A percentile compares a stretch with the other conserved stretches of the same genome.
Evolutionary conservation across 83 land plant genomes (phyloP).

Genomic region (Picea engelmannii): DNA sequence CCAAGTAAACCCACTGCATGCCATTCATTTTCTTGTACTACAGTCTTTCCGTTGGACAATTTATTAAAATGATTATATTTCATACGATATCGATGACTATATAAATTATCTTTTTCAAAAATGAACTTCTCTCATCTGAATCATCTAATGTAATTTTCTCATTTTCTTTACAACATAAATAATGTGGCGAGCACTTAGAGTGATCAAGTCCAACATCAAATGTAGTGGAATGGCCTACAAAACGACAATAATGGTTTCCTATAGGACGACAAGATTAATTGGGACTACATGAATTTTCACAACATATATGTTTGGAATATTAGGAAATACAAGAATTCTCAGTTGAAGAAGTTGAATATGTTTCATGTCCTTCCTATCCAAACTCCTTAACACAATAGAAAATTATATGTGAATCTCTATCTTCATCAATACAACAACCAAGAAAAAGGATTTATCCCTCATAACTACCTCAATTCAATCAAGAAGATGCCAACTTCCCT

Average conservation of each 20-base stretch:
- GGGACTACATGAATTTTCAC: not conserved
- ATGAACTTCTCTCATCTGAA: too few relatives aligned
- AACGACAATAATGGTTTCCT: not conserved
- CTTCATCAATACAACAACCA: too few relatives aligned
- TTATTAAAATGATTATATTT: too few relatives aligned
- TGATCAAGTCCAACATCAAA: conserved; percentile 7
- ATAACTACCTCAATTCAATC: too few relatives aligned
- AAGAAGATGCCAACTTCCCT: too few relatives aligned
- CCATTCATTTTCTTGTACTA: not conserved
- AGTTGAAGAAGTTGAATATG: not conserved
- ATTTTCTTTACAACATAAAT: not conserved
- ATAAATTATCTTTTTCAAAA: too few relatives aligned
- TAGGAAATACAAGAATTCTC: not conserved
- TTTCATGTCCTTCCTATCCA: too few relatives aligned
- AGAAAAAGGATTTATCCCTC: too few relatives aligned
- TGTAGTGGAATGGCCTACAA: not conserved
- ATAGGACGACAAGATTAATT: not conserved
- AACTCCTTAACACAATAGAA: too few relatives aligned
- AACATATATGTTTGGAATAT: not conserved
- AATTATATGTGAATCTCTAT: too few relatives aligned
- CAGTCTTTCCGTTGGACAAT: too few relatives aligned
- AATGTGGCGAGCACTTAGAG: not conserved
- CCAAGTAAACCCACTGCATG: not conserved
- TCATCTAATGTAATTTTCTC: not conserved
- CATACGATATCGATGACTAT: too few relatives aligned